Conservation (phyloP, 2,329 filamentous ascomycete genomes). For the Dactylonectria macrodidyma region DNA sequence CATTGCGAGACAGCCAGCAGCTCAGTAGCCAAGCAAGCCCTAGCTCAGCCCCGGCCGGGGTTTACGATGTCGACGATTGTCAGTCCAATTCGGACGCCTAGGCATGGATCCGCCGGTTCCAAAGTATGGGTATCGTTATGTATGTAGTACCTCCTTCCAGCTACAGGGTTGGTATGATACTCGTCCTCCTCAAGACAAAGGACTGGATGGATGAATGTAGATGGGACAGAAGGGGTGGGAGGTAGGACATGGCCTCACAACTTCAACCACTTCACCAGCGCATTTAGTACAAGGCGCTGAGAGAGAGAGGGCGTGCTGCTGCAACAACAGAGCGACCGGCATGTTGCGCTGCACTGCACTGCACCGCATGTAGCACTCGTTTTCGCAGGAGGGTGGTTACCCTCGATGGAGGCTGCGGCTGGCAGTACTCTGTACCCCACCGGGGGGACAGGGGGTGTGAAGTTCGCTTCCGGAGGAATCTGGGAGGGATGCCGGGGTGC, state of each 20-base stretch:
- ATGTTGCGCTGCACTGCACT: slow-evolving; percentile 1
- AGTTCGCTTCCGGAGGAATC: slow-evolving; percentile 43
- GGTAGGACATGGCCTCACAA: not conserved
- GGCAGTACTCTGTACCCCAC: slow-evolving; percentile 35
- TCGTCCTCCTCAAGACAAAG: not conserved
- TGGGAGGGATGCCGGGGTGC: slow-evolving; percentile 35
- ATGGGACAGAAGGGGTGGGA: slow-evolving; percentile 14
- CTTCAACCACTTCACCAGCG: not conserved
- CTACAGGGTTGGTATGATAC: not conserved
- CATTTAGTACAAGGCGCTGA: slow-evolving; percentile 4
- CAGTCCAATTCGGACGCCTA: slow-evolving; percentile 34
- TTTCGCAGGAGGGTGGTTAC: slow-evolving; percentile 12
- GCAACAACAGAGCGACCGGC: slow-evolving; percentile 1
- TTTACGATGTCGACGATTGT: slow-evolving; percentile 28
- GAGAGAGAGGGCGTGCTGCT: slow-evolving; percentile 8
- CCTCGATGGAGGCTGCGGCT: slow-evolving; percentile 38
- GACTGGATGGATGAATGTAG: not conserved
- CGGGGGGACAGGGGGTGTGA: slow-evolving; percentile 39
- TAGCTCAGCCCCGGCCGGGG: slow-evolving; percentile 21
- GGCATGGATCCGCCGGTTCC: slow-evolving; percentile 40
- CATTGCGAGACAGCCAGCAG: slow-evolving; percentile 1
- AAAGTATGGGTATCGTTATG: slow-evolving; percentile 18
- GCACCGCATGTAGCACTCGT: not conserved
- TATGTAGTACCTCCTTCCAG: slow-evolving; percentile 1
- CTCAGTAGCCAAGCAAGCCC: slow-evolving; percentile 27